A percentile compares a stretch with the other conserved stretches of the same genome.
Evolutionary conservation across 257 asterid species (phyloP).

Genomic region (Scutellaria barbata): DNA sequence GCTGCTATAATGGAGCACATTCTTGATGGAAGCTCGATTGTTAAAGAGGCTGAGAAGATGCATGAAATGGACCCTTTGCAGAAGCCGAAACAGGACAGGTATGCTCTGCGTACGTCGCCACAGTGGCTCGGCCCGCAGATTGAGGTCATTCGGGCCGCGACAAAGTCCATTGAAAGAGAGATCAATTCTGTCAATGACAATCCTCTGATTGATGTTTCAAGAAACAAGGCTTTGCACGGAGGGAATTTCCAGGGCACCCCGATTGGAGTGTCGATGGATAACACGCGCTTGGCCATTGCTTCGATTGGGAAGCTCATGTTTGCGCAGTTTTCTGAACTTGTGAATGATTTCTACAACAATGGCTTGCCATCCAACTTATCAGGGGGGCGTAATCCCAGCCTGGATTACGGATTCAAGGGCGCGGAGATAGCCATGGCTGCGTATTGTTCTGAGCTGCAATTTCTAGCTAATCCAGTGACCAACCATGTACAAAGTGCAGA

Average conservation of each 20-base stretch:
- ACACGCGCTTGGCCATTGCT: constrained; percentile 46
- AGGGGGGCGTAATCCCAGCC: constrained; percentile 53
- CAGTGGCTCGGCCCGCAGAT: constrained; percentile 56
- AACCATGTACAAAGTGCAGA: constrained; percentile 52
- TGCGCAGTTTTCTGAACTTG: constrained; percentile 45
- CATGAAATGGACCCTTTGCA: constrained; percentile 47
- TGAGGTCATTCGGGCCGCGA: constrained; percentile 49
- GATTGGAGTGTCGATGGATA: constrained; percentile 54
- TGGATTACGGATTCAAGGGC: constrained; percentile 51
- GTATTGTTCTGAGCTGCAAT: constrained; percentile 51
- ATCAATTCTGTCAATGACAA: constrained; percentile 52
- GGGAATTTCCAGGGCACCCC: constrained; percentile 58
- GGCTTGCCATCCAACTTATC: constrained; percentile 49
- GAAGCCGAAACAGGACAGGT: constrained; percentile 51
- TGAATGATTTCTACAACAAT: constrained; percentile 49
- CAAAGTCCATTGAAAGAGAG: constrained; percentile 48
- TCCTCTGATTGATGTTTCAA: constrained; percentile 45
- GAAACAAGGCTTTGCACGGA: constrained; percentile 49
- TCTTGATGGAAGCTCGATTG: constrained; percentile 44
- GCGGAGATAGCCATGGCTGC: constrained; percentile 51
- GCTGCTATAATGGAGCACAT: constrained; percentile 53
- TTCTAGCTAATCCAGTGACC: constrained; percentile 52
- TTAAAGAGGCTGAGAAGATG: constrained; percentile 35
- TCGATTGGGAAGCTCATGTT: constrained; percentile 50
- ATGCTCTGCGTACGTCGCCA: constrained; percentile 53